Percentiles rank a stretch among this genome's conserved stretches.
Evolutionary conservation across 1,284 basidiomycete genomes (phyloP).

Genomic region (Ceratobasidium sp.): DNA sequence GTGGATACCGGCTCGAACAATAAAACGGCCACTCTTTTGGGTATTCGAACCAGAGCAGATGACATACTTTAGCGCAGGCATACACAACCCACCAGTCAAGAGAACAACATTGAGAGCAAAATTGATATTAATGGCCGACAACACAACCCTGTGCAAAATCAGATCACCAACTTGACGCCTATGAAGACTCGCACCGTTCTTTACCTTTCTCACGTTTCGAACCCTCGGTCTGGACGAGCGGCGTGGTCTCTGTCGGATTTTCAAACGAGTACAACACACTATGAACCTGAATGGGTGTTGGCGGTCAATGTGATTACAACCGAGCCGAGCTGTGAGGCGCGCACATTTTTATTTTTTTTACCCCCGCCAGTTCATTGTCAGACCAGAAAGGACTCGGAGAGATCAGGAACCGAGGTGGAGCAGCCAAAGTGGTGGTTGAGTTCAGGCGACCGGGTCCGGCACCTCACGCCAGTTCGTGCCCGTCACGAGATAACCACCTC

Average conservation of each 20-base stretch:
- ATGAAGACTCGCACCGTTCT: background rate
- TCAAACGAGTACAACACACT: conserved; percentile 34
- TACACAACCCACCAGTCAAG: conserved; percentile 6
- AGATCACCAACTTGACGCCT: background rate
- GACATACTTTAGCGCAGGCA: background rate
- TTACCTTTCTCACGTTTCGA: conserved; percentile 33
- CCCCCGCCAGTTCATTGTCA: background rate
- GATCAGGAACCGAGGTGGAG: too few relatives aligned
- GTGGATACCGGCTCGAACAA: conserved; percentile 35
- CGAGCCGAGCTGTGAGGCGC: background rate
- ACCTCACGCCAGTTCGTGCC: too few relatives aligned
- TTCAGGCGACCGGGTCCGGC: too few relatives aligned
- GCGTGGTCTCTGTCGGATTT: conserved; percentile 27
- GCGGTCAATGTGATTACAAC: background rate
- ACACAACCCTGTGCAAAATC: conserved; percentile 17
- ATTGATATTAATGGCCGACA: conserved; percentile 29
- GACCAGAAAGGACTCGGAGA: background rate
- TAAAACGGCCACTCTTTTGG: conserved; percentile 28
- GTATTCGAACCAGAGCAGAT: background rate
- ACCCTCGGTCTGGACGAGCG: conserved; percentile 7
- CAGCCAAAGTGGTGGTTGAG: too few relatives aligned
- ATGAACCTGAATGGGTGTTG: conserved; percentile 28
- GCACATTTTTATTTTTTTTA: conserved; percentile 34
- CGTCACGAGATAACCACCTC: too few relatives aligned
- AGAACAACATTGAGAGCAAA: conserved; percentile 32